These are phyloP conservation scores for Ceratobasidium sp. DNA, from an alignment of 1,284 basidiomycete genomes.

Conservation along the genomic window DNA sequence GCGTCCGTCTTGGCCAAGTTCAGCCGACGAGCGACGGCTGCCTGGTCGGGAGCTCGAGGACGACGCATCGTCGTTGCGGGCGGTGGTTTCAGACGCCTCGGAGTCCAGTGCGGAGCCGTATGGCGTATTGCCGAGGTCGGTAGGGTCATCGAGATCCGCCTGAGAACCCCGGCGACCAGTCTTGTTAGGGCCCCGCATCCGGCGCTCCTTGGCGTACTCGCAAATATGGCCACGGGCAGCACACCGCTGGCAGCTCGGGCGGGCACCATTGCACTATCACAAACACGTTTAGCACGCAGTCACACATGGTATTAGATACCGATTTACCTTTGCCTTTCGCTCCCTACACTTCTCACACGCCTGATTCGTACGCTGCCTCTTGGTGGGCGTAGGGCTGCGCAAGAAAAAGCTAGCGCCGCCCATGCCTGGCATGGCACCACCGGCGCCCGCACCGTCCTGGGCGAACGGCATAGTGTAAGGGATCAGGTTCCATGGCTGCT, in stretches of 20 bases:
- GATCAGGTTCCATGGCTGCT: conserved; percentile 45
- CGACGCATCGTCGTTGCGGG: neutral
- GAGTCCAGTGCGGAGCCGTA: neutral
- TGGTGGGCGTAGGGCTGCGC: conserved; percentile 49
- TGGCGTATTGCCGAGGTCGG: neutral
- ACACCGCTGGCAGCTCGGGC: conserved; percentile 63
- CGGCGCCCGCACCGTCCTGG: conserved; percentile 7
- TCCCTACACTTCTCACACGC: conserved; percentile 69
- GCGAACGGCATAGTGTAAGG: conserved; percentile 42
- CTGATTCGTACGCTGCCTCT: conserved; percentile 62
- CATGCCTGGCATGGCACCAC: neutral
- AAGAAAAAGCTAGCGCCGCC: conserved; percentile 44
- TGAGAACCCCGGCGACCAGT: conserved; percentile 15
- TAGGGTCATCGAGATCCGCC: conserved; percentile 10
- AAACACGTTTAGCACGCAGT: conserved; percentile 40
- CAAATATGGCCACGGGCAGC: conserved; percentile 61
- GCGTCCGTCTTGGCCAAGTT: neutral
- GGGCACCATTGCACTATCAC: conserved; percentile 64
- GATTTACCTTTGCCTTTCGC: conserved; percentile 66
- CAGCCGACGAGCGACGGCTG: conserved; percentile 24
- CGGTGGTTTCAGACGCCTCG: conserved; percentile 10
- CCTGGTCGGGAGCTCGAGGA: conserved; percentile 12
- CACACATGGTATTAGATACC: neutral
- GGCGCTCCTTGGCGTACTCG: conserved; percentile 65
- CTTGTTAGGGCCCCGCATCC: conserved; percentile 54